Base-by-base conservation (phyloP, 306 rosid species). In the Corylus americana region DNA sequence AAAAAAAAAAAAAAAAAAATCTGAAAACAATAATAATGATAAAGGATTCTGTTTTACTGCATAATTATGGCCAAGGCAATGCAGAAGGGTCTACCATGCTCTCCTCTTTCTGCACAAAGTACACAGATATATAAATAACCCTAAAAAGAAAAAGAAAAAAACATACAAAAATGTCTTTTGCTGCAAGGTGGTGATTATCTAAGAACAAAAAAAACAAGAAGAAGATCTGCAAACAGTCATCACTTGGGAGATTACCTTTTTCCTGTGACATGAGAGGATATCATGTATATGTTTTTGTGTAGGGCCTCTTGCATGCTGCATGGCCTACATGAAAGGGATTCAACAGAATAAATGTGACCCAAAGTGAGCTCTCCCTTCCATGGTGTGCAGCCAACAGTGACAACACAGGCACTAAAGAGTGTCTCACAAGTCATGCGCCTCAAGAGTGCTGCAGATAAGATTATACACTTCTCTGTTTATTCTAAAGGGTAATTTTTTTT, bases 311-410 rank as follows among this genome's bases (percentile, higher is more conserved):
- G 85, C 59, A 81, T 11, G 48, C 61, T 81, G 78, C 70, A 80
- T 81, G 94, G 66, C 83, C 78, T 55, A 81, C 85, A 89, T 92
- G 83, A 87, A 84, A 83, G 83, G 77, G 87, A 86, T 81, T 84
- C 84, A 75, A 84, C 71, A 70, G 82, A 80, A 80, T 78, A 76
- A 69, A 82, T 74, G 85, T 49, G 62, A 73, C 70, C 86, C 85
- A 81, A 80, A 77, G 82, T 53, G 82, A 64, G 81, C 76, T 73
- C 85, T 87, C 83, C 77, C 83, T 82, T 85, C 77, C 63, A 59
- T 63, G 55, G 83, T 92, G 83, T 92, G 90, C 59, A 73, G 82
- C 71, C 87, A 90, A 91, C 61, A 75, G 81, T 76, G 90, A 91
- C 94, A 81, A 73, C 82, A 84, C 92, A 37, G 4, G 0, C 42